These are phyloP conservation scores for Lindgomyces ingoldianus DNA, from an alignment of 495 filamentous ascomycete genomes.

Conservation along the genomic window DNA sequence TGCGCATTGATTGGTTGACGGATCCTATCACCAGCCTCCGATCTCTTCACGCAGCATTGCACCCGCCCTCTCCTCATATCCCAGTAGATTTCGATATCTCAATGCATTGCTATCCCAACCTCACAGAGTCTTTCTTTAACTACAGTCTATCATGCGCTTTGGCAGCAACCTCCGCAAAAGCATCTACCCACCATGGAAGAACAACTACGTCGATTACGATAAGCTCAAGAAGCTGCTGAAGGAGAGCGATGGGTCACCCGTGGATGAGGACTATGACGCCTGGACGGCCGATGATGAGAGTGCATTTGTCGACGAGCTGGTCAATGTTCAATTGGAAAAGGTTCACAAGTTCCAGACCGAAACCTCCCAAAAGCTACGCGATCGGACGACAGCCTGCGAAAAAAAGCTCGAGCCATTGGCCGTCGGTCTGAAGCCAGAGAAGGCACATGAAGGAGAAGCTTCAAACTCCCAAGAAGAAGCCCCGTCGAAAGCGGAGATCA, in stretches of 20 bases:
- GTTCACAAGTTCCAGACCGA: constrained; percentile 85
- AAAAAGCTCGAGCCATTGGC: constrained; percentile 56
- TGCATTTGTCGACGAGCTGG: constrained; percentile 86
- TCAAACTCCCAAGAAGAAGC: constrained; percentile 41
- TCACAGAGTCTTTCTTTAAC: no score
- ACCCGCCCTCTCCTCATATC: background rate
- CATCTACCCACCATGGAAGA: constrained; percentile 85
- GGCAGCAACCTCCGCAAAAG: constrained; percentile 79
- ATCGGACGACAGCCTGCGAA: constrained; percentile 63
- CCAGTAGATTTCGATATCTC: background rate
- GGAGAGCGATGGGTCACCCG: constrained; percentile 51
- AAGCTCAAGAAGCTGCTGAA: constrained; percentile 87
- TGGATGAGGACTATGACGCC: constrained; percentile 51
- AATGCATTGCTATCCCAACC: background rate
- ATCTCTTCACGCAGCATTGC: background rate
- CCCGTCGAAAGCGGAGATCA: constrained; percentile 42
- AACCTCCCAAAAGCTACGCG: constrained; percentile 68
- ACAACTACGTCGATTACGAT: constrained; percentile 90
- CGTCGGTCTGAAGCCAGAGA: constrained; percentile 41
- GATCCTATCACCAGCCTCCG: background rate
- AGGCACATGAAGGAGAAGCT: constrained; percentile 24
- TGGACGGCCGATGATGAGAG: constrained; percentile 98
- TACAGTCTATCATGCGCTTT: constrained; percentile 97
- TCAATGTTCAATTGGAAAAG: constrained; percentile 94
- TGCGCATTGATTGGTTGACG: constrained; percentile 9